phyloP scores from a whole-genome alignment of 169 alveolate species.

The Eimeria tenella region DNA sequence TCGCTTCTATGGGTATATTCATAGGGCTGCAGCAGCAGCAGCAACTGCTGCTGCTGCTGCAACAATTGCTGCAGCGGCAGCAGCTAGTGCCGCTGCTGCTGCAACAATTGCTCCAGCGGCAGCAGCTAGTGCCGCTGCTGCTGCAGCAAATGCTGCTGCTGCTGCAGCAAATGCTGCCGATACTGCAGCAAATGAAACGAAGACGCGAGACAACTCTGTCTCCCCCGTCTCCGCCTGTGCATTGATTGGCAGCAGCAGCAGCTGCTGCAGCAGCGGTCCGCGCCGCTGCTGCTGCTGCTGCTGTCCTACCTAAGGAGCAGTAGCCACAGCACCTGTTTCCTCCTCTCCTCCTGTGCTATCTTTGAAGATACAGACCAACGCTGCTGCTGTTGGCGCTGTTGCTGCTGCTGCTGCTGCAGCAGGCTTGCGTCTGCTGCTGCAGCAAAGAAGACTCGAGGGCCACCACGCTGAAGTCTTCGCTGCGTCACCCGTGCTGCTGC shows the following conservation, averaged over 20 bases:
- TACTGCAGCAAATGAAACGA: not conserved
- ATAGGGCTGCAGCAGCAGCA: too few species aligned
- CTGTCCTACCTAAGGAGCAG: too few species aligned
- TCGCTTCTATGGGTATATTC: too few species aligned
- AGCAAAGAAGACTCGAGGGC: not conserved
- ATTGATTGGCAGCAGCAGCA: too few species aligned
- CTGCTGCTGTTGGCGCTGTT: not conserved
- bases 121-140: not conserved
- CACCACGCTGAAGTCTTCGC: not conserved
- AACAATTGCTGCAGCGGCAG: not conserved
- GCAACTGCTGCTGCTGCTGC: not conserved
- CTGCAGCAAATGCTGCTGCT: not conserved
- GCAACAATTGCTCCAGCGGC: not conserved
- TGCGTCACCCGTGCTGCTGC: too few species aligned
- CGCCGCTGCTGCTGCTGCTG: too few species aligned
- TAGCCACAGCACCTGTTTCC: too few species aligned
- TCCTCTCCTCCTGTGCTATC: too few species aligned
- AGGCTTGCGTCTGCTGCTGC: not conserved
- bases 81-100: not conserved
- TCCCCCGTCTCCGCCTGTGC: too few species aligned
- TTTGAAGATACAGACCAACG: too few species aligned
- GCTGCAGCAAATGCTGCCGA: not conserved
- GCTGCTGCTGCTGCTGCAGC: slow-evolving; percentile 8
- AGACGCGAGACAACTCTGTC: not conserved
- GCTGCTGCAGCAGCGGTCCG: too few species aligned